Percentiles rank a stretch among this genome's conserved stretches.
phyloP scores from a whole-genome alignment of 73 alveolate species.

The Paramecium sexaurelia region DNA sequence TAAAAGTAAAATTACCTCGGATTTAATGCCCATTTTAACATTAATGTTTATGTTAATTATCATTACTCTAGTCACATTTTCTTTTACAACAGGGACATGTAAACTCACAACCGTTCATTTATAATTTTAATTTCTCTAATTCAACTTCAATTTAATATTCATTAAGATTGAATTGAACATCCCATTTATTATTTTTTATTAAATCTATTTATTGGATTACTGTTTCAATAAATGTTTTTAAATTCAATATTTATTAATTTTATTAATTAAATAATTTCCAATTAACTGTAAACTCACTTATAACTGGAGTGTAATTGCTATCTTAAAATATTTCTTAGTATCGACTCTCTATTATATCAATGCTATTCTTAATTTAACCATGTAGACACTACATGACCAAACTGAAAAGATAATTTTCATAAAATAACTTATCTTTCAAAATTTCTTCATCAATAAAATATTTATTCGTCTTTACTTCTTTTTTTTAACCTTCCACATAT shows the following conservation, averaged over 20 bases:
- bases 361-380: not conserved
- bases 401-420: not conserved
- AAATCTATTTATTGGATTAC: not conserved
- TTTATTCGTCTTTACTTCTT: not conserved
- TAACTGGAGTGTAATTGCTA: not conserved
- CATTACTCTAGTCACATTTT: not conserved
- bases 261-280: not conserved
- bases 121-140: not conserved
- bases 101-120: not conserved
- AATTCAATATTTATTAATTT: not conserved
- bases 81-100: not conserved
- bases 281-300: not conserved
- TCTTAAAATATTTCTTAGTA: not conserved
- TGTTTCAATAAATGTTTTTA: not conserved
- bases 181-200: not conserved
- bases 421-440: not conserved
- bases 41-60: not conserved
- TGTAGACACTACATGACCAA: not conserved
- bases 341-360: not conserved
- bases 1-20: not conserved
- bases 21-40: constrained; percentile 14
- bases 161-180: not conserved
- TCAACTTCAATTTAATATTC: not conserved
- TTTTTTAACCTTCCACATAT: not conserved
- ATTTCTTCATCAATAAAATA: not conserved